A percentile compares a stretch with the other conserved stretches of the same genome.
Conservation (phyloP, 2,329 filamentous ascomycete genomes). For the Fusarium begoniae region DNA sequence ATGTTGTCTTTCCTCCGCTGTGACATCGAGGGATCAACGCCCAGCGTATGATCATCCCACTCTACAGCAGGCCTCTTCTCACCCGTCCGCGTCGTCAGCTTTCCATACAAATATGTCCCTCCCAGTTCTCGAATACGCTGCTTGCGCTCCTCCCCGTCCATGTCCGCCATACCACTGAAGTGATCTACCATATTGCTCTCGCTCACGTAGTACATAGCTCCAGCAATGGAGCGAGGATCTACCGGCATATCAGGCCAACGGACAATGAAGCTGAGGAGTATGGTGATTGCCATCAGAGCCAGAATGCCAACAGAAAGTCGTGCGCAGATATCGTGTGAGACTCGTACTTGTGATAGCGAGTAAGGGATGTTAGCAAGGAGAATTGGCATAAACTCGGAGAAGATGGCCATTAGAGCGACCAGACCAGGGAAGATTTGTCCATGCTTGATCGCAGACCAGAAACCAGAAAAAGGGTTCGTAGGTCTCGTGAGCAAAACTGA, state of each 20-base stretch:
- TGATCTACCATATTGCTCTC: conserved; percentile 40
- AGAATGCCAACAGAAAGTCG: conserved; percentile 52
- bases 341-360: conserved; percentile 52
- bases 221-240: conserved; percentile 57
- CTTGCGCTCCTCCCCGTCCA: conserved; percentile 33
- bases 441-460: conserved; percentile 45
- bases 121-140: conserved; percentile 36
- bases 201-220: conserved; percentile 55
- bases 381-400: conserved; percentile 61
- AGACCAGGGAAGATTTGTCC: conserved; percentile 50
- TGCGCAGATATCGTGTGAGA: conserved; percentile 53
- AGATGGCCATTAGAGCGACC: conserved; percentile 54
- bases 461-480: conserved; percentile 57
- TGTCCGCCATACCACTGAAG: conserved; percentile 35
- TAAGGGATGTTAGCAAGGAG: conserved; percentile 60
- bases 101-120: conserved; percentile 37
- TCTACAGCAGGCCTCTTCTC: conserved; percentile 39
- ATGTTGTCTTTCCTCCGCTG: conserved; percentile 5
- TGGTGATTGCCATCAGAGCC: conserved; percentile 53
- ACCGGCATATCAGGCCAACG: conserved; percentile 56
- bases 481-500: conserved; percentile 54
- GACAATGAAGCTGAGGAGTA: conserved; percentile 53
- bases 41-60: conserved; percentile 37
- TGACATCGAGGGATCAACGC: neutral
- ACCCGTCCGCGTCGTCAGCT: conserved; percentile 32